phyloP scores from a whole-genome alignment of 2,329 filamentous ascomycete genomes.

The Aspergillus chevalieri region DNA sequence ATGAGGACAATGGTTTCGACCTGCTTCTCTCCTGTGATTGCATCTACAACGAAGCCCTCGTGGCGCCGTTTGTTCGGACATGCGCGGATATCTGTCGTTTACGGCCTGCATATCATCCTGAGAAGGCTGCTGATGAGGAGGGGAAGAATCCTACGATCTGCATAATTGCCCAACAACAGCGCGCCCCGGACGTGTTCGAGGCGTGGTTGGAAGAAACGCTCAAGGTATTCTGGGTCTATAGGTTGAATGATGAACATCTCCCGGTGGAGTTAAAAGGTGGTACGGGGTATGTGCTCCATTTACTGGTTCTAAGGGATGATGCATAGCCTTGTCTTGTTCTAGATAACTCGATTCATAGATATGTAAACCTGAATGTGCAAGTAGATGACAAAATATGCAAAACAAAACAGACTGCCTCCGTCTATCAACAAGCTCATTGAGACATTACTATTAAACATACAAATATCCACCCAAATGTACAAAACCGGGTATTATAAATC shows the following conservation, averaged over 20 bases:
- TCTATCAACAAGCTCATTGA: conserved; percentile 2
- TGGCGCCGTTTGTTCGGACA: conserved; percentile 74
- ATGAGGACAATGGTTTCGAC: conserved; percentile 53
- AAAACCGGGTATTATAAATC: conserved; percentile 16
- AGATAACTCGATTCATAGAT: too few relatives aligned
- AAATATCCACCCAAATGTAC: conserved; percentile 12
- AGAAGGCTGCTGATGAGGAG: conserved; percentile 5
- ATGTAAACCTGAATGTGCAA: background rate
- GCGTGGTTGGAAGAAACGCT: conserved; percentile 68
- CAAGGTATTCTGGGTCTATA: conserved; percentile 65
- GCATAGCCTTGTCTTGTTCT: too few relatives aligned
- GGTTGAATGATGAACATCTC: conserved; percentile 60
- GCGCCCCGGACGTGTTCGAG: conserved; percentile 78
- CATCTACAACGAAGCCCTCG: conserved; percentile 85
- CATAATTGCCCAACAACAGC: conserved; percentile 81
- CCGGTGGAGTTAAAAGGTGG: conserved; percentile 54
- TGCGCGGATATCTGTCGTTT: conserved; percentile 69
- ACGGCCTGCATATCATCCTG: conserved; percentile 29
- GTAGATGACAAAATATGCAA: conserved; percentile 9
- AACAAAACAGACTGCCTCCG: conserved; percentile 5
- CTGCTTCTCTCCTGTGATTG: conserved; percentile 82
- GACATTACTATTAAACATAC: conserved; percentile 17
- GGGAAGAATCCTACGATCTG: conserved; percentile 55
- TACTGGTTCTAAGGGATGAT: conserved; percentile 56
- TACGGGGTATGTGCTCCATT: conserved; percentile 75